Percentiles rank a stretch among this genome's conserved stretches.
Evolutionary conservation across 345 rosid genomes (phyloP).

Genomic region (Erucastrum elatum): DNA sequence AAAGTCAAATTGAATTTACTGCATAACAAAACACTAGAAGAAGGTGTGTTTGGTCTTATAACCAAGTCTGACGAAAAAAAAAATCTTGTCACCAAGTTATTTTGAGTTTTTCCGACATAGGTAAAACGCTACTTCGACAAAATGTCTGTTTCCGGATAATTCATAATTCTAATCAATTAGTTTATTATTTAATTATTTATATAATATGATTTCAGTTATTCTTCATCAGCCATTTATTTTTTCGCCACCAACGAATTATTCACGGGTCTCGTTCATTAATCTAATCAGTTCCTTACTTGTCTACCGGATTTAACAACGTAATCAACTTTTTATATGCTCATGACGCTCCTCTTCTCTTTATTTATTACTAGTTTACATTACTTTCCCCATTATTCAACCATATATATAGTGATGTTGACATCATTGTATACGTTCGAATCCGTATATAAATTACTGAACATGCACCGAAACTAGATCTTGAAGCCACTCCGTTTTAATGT

Average conservation of each 20-base stretch:
- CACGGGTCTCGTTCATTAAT: conserved; percentile 12
- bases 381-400: conserved; percentile 31
- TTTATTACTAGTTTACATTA: conserved; percentile 9
- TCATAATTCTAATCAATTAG: conserved; percentile 4
- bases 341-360: conserved; percentile 38
- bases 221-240: neutral
- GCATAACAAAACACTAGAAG: neutral
- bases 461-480: neutral
- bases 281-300: conserved; percentile 5
- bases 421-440: conserved; percentile 1
- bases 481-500: conserved; percentile 13
- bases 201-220: neutral
- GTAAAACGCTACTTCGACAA: conserved; percentile 15
- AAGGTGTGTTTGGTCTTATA: neutral
- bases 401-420: conserved; percentile 14
- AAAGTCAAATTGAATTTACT: neutral
- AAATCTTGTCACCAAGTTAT: neutral
- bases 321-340: conserved; percentile 34
- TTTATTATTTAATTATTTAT: neutral
- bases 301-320: conserved; percentile 26
- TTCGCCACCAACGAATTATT: neutral
- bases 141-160: conserved; percentile 20
- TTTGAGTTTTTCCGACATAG: conserved; percentile 25
- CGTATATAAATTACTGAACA: neutral
- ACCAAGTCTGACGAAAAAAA: neutral